Base-by-base conservation (phyloP, 139 green algal species). In the Micractinium sp. region DNA sequence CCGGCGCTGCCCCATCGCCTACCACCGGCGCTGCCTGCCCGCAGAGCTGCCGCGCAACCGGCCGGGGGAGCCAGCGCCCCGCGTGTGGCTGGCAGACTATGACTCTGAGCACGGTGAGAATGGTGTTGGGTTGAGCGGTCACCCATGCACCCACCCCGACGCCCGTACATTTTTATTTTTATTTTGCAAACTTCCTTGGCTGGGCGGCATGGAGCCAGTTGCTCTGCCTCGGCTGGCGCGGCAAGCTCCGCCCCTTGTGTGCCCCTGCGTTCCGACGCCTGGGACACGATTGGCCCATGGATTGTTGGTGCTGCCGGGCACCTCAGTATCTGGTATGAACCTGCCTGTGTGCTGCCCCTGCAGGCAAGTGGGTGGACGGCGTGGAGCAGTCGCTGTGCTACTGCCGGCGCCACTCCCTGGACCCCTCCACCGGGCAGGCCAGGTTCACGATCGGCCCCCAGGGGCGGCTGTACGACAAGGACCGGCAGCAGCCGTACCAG, bases 1-100 rank as follows among this genome's bases (percentile, higher is more conserved):
- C 90, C 89, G 93, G 19, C 82, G 93, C 53, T 95, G 93, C 85
- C 93, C 93, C 7, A 63, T 66, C 15, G 94, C 93, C 25, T 95
- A 85, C 87, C 93, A 95, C 81, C 85, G 91, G 38, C 38, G 63
- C 41, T 95, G 93, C 90, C 85, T 96, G 60, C 93, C 93, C 0
- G 15, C 0, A 2, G 4, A 63, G 13, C 86, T 79, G 61, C 87
- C 92, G 73, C 82, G 29, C 0, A 16, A 71, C 15, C 38, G 35
- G 1, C 14, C 63, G 3, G 2, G 19, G 29, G 31, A 0, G 36
- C 66, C 19, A 0, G 31, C 12, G 36, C 56, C 73, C 0, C 79
- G 90, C 5, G 79, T 89, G 25, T 92, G 88, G 88, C 80, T 90
- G 35, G 67, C 84, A 0, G 75, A 87, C 13, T 76, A 82, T 25